A percentile compares a stretch with the other conserved stretches of the same genome.
Conservation (phyloP, 2,329 filamentous ascomycete genomes). For the Aspergillus nomiae region DNA sequence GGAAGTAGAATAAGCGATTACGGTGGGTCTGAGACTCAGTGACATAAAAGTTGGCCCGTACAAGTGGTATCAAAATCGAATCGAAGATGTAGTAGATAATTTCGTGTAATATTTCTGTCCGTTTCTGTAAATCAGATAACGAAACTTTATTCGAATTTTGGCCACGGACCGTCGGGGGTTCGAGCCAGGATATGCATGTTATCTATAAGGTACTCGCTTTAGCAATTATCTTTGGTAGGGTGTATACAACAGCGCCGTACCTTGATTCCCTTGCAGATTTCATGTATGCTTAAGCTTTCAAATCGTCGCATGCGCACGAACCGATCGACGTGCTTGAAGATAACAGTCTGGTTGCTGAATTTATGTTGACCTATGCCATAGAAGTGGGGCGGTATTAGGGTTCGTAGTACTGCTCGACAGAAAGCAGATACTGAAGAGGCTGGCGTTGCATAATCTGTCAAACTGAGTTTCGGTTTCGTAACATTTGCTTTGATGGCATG, state of each 20-base stretch:
- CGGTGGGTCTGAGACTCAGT: conserved; percentile 84
- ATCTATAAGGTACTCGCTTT: conserved; percentile 53
- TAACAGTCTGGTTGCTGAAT: conserved; percentile 59
- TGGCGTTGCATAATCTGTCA: conserved; percentile 71
- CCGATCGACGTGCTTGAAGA: conserved; percentile 71
- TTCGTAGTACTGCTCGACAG: conserved; percentile 73
- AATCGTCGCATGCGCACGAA: conserved; percentile 80
- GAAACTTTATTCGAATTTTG: conserved; percentile 58
- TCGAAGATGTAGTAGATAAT: conserved; percentile 93
- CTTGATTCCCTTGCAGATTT: conserved; percentile 74
- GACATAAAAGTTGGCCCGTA: conserved; percentile 88
- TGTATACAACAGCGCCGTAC: conserved; percentile 46
- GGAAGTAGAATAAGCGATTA: conserved; percentile 87
- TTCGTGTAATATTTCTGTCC: conserved; percentile 77
- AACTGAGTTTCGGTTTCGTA: conserved; percentile 33
- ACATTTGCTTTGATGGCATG: conserved; percentile 9
- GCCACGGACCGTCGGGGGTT: conserved; percentile 49
- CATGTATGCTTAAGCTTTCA: conserved; percentile 78
- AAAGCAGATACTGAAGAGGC: conserved; percentile 76
- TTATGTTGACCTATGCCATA: conserved; percentile 65
- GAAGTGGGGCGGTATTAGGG: conserved; percentile 72
- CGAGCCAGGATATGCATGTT: conserved; percentile 71
- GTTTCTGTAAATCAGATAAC: conserved; percentile 72
- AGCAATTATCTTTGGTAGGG: not conserved
- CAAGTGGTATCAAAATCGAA: conserved; percentile 82